Conservation (phyloP, 2,329 filamentous ascomycete genomes). For the Neodidymelliopsis sp. region DNA sequence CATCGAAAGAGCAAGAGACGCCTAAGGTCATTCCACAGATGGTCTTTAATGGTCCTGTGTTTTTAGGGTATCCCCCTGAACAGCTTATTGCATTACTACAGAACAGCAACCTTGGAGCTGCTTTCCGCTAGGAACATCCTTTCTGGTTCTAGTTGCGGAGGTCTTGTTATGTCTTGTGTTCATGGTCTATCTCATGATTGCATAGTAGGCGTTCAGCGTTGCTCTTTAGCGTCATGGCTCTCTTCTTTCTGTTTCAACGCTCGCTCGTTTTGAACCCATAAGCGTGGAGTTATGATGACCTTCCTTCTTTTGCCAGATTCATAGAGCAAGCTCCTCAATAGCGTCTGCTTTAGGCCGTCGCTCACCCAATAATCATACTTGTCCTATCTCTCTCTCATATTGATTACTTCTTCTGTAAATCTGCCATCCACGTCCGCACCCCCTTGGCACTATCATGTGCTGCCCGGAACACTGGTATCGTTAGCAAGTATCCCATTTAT, state of each 20-base stretch:
- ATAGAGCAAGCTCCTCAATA: too few species aligned
- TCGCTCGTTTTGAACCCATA: too few species aligned
- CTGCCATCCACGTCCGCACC: slow-evolving; percentile 55
- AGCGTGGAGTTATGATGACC: too few species aligned
- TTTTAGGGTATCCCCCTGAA: slow-evolving; percentile 76
- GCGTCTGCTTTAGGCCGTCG: too few species aligned
- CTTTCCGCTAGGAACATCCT: too few species aligned
- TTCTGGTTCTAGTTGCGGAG: too few species aligned
- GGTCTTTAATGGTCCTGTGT: slow-evolving; percentile 91
- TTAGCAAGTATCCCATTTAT: slow-evolving; percentile 8
- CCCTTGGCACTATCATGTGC: slow-evolving; percentile 57
- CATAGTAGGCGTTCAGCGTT: too few species aligned
- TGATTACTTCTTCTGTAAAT: slow-evolving; percentile 49
- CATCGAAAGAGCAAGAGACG: slow-evolving; percentile 15
- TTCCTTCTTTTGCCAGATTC: too few species aligned
- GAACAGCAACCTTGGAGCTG: slow-evolving; percentile 46
- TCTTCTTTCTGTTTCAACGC: too few species aligned
- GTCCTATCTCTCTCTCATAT: neutral
- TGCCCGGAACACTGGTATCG: slow-evolving; percentile 53
- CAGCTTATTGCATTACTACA: slow-evolving; percentile 46
- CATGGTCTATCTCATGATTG: too few species aligned
- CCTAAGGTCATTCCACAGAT: slow-evolving; percentile 65
- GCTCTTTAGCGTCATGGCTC: too few species aligned
- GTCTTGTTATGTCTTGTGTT: too few species aligned
- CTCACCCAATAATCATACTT: neutral